Base-by-base conservation (phyloP, 305 asterid genomes). In the Solanum aculeatissimum region DNA sequence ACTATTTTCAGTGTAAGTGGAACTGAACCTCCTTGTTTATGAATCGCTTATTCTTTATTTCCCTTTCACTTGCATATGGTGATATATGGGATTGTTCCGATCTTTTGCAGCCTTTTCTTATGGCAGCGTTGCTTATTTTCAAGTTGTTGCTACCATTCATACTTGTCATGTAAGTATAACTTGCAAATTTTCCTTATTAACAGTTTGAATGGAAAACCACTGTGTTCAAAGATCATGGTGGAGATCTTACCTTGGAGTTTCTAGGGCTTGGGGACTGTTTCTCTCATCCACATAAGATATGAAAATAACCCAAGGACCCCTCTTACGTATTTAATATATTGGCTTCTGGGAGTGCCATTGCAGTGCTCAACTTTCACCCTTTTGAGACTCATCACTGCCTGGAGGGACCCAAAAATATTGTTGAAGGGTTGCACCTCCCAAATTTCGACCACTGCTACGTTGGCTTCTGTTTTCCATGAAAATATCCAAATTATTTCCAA, bases 91-190 rank as follows among this genome's bases (percentile, higher is more conserved):
- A 43, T 35, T 25, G 80, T 87, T 84, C 72, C 87, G 49, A 35
- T 84, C 79, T 70, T 35, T 89, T 91, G 94, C 98, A 96, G 99
- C 99, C 99, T 7, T 96, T 96, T 91, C 89, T 96, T 87, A 96
- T 96, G 99, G 95, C 99, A 47, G 97, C 97, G 53, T 97, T 96
- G 83, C 97, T 96, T 45, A 92, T 96, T 82, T 96, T 96, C 92
- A 96, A 96, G 83, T 74, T 95, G 78, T 77, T 95, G 87, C 92
- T 95, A 84, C 98, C 99, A 9, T 95, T 92, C 85, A 85, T 92
- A 80, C 99, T 94, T 58, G 98, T 95, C 90, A 89, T 94, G 99
- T 95, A 89, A 94, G 98, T 92, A 83, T 51, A 83, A 62, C 81
- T 74, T 79, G 55, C 38, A 47, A 21, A 35, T 81, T 72, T 63